These are phyloP conservation scores for Oenanthe javanica DNA, from an alignment of 140 eudicot species.

Conservation along the genomic window DNA sequence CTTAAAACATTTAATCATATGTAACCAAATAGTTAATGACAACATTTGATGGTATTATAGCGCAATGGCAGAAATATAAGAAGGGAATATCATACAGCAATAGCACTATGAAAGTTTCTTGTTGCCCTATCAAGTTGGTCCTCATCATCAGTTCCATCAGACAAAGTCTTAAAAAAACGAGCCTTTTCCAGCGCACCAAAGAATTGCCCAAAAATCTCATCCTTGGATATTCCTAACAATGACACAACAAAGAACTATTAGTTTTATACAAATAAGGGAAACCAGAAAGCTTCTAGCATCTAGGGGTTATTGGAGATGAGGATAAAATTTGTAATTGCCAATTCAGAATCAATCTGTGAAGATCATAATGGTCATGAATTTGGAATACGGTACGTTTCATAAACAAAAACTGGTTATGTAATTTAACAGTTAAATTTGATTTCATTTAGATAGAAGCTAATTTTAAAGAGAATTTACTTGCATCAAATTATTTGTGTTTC, in stretches of 20 bases:
- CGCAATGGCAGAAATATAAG: too few relatives aligned
- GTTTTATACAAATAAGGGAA: not conserved
- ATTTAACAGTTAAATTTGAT: not conserved
- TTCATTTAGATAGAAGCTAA: not conserved
- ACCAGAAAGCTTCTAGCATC: not conserved
- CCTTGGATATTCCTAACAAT: constrained; percentile 44
- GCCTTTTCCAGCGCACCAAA: constrained; percentile 66
- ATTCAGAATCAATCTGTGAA: not conserved
- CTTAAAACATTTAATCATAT: not conserved
- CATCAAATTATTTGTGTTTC: not conserved
- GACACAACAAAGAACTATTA: not conserved
- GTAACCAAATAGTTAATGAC: not conserved
- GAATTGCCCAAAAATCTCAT: constrained; percentile 81
- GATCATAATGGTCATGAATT: not conserved
- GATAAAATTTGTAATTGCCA: not conserved
- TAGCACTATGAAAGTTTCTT: constrained; percentile 50
- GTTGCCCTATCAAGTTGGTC: constrained; percentile 71
- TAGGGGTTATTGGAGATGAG: not conserved
- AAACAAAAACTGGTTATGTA: not conserved
- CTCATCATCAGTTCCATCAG: constrained; percentile 68
- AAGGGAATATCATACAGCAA: constrained; percentile 37
- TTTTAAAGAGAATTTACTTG: not conserved
- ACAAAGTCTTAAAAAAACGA: constrained; percentile 49
- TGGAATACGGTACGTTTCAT: not conserved
- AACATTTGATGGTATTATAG: not conserved